Evolutionary conservation across 768 basidiomycete species (phyloP).

Genomic region (Suillus decipiens): DNA sequence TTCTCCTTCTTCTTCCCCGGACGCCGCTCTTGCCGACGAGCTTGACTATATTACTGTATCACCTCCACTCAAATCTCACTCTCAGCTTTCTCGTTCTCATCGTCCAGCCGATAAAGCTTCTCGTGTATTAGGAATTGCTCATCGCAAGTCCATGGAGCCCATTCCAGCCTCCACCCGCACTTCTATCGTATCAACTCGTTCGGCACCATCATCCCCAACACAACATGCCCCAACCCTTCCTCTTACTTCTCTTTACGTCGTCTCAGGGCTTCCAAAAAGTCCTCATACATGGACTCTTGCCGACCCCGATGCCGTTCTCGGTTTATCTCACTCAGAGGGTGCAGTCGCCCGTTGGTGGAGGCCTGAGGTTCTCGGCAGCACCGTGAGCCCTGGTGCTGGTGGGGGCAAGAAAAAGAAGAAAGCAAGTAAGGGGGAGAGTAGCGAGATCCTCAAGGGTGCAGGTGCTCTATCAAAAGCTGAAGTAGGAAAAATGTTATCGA

Average conservation of each 20-base stretch:
- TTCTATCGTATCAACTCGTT: slow-evolving; percentile 73
- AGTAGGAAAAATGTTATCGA: slow-evolving; percentile 87
- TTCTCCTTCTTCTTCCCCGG: slow-evolving; percentile 46
- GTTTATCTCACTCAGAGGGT: slow-evolving; percentile 79
- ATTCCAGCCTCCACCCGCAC: slow-evolving; percentile 76
- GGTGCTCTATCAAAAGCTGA: slow-evolving; percentile 85
- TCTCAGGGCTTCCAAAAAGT: slow-evolving; percentile 86
- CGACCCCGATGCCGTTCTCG: slow-evolving; percentile 79
- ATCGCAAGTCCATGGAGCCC: slow-evolving; percentile 81
- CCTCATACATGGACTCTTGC: slow-evolving; percentile 90
- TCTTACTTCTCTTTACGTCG: slow-evolving; percentile 82
- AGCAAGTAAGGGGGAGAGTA: slow-evolving; percentile 55
- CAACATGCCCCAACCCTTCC: slow-evolving; percentile 73
- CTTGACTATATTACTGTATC: slow-evolving; percentile 70
- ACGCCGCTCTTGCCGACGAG: slow-evolving; percentile 58
- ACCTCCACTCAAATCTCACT: slow-evolving; percentile 27
- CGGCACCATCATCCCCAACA: slow-evolving; percentile 44
- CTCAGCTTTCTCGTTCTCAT: slow-evolving; percentile 35
- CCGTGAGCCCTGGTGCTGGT: slow-evolving; percentile 81
- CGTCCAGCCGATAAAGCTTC: slow-evolving; percentile 72
- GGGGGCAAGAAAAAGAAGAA: slow-evolving; percentile 74
- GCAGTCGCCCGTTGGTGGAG: slow-evolving; percentile 91
- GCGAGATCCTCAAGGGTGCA: slow-evolving; percentile 68
- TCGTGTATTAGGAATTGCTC: slow-evolving; percentile 72
- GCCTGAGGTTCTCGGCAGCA: slow-evolving; percentile 88